Evolutionary conservation across 305 asterid species (phyloP).

Genomic region (Salvia sclarea): DNA sequence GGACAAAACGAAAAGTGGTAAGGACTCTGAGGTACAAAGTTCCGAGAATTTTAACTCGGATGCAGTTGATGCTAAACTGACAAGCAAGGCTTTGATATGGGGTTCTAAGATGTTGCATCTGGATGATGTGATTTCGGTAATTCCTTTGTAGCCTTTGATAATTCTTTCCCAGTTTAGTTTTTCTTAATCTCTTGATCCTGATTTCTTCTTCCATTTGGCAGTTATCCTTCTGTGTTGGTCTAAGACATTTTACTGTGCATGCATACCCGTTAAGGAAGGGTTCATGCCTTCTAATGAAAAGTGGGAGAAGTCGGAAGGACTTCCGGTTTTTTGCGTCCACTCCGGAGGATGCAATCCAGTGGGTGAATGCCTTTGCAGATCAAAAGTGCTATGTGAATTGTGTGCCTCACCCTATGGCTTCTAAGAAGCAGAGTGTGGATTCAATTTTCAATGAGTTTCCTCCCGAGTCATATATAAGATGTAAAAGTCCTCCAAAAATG

Average conservation of each 20-base stretch:
- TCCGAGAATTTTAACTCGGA: conserved; percentile 53
- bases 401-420: conserved; percentile 87
- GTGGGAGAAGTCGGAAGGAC: conserved; percentile 74
- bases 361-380: conserved; percentile 98
- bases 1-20: conserved; percentile 55
- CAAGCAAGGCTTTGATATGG: conserved; percentile 91
- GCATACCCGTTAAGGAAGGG: conserved; percentile 72
- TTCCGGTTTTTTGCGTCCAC: conserved; percentile 75
- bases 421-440: conserved; percentile 73
- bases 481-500: conserved; percentile 88
- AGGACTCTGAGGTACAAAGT: conserved; percentile 52
- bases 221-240: conserved; percentile 88
- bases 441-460: conserved; percentile 67
- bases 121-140: conserved; percentile 86
- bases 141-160: conserved; percentile 17
- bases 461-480: conserved; percentile 76
- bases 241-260: conserved; percentile 87
- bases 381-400: conserved; percentile 93
- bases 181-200: conserved; percentile 30
- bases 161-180: conserved; percentile 15
- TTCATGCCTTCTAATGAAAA: conserved; percentile 56
- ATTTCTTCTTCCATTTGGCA: conserved; percentile 42
- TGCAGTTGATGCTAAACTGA: conserved; percentile 78
- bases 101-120: conserved; percentile 67
- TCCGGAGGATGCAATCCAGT: conserved; percentile 79